A percentile compares a stretch with the other conserved stretches of the same genome.
These are phyloP conservation scores for Sugiyamaella sp. DNA, from an alignment of 1,139 yeast genomes.

Conservation along the genomic window DNA sequence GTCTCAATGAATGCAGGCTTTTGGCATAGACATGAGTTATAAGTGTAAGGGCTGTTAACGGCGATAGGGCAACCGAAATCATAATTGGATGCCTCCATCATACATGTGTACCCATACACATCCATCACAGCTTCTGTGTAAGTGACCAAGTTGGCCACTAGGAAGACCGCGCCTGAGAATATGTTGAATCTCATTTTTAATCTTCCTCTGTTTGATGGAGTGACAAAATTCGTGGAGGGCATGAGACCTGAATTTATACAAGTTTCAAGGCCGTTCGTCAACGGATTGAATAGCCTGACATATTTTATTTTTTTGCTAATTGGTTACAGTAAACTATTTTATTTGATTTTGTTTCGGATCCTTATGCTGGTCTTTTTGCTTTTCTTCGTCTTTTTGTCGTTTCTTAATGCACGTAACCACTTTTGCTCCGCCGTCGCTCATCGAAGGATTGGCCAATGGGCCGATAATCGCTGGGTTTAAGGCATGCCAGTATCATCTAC, in stretches of 20 bases:
- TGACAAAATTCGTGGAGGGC: too few species aligned
- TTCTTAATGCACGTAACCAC: not conserved
- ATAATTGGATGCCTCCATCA: slow-evolving; percentile 11
- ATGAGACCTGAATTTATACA: too few species aligned
- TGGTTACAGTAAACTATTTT: not conserved
- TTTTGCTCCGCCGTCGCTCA: not conserved
- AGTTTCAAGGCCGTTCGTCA: too few species aligned
- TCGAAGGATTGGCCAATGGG: not conserved
- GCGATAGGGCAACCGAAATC: slow-evolving; percentile 15
- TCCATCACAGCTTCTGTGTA: not conserved
- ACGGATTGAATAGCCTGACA: too few species aligned
- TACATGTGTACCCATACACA: slow-evolving; percentile 16
- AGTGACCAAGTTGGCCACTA: not conserved
- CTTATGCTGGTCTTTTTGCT: not conserved
- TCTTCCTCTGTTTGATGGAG: not conserved
- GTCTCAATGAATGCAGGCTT: slow-evolving; percentile 22
- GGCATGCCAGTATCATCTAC: not conserved
- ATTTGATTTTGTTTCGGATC: not conserved
- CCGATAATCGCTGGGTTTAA: not conserved
- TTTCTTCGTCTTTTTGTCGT: not conserved
- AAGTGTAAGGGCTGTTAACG: slow-evolving; percentile 2
- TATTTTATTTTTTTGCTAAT: not conserved
- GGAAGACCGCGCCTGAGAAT: not conserved
- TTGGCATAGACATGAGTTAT: slow-evolving; percentile 23
- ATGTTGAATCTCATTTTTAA: not conserved